Conservation (phyloP, 2,329 filamentous ascomycete species). For the Albophoma yamanashiensis region DNA sequence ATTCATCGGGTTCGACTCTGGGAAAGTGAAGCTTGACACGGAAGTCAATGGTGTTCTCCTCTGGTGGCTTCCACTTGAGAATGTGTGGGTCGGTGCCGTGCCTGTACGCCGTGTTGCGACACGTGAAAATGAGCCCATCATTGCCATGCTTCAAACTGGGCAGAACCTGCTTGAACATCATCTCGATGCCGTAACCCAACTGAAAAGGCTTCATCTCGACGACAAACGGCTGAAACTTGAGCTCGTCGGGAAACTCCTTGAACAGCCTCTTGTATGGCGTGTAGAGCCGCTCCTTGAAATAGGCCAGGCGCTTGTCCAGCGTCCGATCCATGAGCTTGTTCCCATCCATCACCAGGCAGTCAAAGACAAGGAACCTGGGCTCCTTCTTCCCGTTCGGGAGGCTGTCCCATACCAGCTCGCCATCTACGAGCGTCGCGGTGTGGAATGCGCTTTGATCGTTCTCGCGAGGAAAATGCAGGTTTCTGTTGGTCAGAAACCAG, state of each 20-base stretch:
- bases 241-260: constrained; percentile 57
- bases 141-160: constrained; percentile 84
- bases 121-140: constrained; percentile 97
- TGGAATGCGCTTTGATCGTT: constrained; percentile 60
- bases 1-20: constrained; percentile 52
- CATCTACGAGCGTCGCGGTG: constrained; percentile 73
- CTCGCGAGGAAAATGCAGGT: constrained; percentile 70
- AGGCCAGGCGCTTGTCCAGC: constrained; percentile 79
- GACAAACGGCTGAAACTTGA: constrained; percentile 61
- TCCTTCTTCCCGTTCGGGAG: constrained; percentile 55
- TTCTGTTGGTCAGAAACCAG: constrained; percentile 63
- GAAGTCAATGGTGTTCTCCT: constrained; percentile 95
- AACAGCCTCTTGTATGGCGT: constrained; percentile 57
- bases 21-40: constrained; percentile 70
- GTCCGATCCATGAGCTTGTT: constrained; percentile 66
- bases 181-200: constrained; percentile 75
- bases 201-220: constrained; percentile 86
- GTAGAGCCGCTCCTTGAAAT: constrained; percentile 71
- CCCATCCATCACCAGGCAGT: constrained; percentile 75
- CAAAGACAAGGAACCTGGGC: constrained; percentile 84
- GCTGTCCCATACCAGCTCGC: constrained; percentile 85
- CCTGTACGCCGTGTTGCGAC: constrained; percentile 73
- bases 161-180: constrained; percentile 84
- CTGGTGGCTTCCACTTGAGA: constrained; percentile 93
- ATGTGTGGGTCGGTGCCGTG: constrained; percentile 89